phyloP scores from a whole-genome alignment of 177 flowering plant genomes.

The Tripterygium wilfordii region DNA sequence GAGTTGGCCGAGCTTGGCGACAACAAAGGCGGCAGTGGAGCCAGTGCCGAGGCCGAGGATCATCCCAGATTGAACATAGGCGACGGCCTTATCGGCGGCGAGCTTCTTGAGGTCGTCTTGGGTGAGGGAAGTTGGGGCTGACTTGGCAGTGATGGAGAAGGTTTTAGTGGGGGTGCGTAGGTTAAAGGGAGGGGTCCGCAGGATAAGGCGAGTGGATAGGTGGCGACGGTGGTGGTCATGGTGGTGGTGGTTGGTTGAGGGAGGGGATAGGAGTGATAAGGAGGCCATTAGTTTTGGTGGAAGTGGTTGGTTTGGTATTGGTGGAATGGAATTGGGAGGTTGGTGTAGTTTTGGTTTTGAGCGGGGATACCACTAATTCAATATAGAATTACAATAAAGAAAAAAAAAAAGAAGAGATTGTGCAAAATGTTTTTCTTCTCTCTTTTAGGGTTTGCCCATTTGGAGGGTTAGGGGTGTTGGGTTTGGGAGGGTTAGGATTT shows the following conservation, averaged over 20 bases:
- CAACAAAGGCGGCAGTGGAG: constrained; percentile 81
- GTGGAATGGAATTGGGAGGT: not conserved
- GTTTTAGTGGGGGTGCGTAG: constrained; percentile 20
- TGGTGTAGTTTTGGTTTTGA: no score
- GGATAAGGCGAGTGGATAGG: constrained; percentile 25
- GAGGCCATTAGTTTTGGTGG: constrained; percentile 28
- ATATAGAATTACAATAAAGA: no score
- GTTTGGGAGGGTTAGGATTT: no score
- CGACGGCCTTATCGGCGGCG: constrained; percentile 88
- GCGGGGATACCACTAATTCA: no score
- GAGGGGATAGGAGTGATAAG: constrained; percentile 36
- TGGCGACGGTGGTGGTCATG: constrained; percentile 27
- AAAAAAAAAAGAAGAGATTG: no score
- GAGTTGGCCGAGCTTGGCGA: constrained; percentile 57
- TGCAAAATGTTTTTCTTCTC: no score
- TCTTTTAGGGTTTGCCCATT: no score
- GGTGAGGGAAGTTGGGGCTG: constrained; percentile 43
- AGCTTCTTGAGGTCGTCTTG: constrained; percentile 82
- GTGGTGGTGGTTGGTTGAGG: constrained; percentile 10
- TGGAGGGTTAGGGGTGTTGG: no score
- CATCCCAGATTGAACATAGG: constrained; percentile 69
- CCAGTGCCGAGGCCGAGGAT: constrained; percentile 87
- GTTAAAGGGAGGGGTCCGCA: constrained; percentile 34
- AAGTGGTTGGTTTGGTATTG: not conserved
- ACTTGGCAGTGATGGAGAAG: constrained; percentile 39